Base-by-base conservation (phyloP, 768 basidiomycete species). In the Amanita exitialis region DNA sequence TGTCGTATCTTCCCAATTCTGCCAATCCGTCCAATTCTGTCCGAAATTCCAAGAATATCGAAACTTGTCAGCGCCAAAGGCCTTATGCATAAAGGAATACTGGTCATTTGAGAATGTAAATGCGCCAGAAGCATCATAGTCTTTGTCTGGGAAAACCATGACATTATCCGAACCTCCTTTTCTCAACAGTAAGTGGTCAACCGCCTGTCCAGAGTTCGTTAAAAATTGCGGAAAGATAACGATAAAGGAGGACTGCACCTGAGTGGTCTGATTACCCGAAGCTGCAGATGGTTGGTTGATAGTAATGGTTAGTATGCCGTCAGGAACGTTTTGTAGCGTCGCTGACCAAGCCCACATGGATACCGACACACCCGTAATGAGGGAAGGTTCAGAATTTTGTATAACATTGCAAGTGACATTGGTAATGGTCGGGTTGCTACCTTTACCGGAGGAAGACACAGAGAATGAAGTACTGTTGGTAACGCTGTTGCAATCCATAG, bases 11-110 rank as follows among this genome's bases (percentile, higher is more conserved):
- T 93, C 87, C 82, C 86, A 95, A 47, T 71, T 70, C 20, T 68
- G 67, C 93, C 93, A 95, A 16, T 74, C 63, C 4, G 87, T 76
- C 91, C 92, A 95, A 57, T 78, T 86, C 62, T 77, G 74, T 7
- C 89, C 91, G 59, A 86, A 95, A 69, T 94, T 83, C 70, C 81
- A 80, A 10, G 90, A 83, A 65, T 91, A 94, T 41, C 93, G 78
- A 70, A 90, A 83, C 72, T 69, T 79, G 55, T 95, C 91, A 15
- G 93, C 92, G 43, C 93, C 93, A 49, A 77, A 76, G 4, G 93
- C 92, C 41, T 75, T 77, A 67, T 96, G 93, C 0, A 79, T 79
- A 64, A 91, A 90, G 5, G 74, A 77, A 64, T 86, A 93, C 54
- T 82, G 69, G 49, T 79, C 82, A 53, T 78, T 68, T 8, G 78